A percentile compares a stretch with the other conserved stretches of the same genome.
These are phyloP conservation scores for Hymenoscyphus fraxineus DNA, from an alignment of 2,329 filamentous ascomycete species.

Conservation along the genomic window DNA sequence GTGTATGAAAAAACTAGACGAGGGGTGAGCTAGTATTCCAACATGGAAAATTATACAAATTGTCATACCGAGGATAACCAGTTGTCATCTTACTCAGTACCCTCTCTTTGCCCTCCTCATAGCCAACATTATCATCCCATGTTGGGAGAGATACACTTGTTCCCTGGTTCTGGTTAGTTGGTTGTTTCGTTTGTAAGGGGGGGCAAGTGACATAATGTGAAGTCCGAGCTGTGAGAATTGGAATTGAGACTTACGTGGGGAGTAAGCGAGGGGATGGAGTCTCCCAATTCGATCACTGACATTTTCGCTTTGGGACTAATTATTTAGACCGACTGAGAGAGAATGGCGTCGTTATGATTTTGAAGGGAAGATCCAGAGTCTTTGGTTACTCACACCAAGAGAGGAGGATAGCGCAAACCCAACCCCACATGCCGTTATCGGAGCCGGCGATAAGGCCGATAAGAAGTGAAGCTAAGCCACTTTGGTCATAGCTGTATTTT, in stretches of 20 bases:
- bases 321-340: background rate
- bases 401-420: background rate
- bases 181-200: background rate
- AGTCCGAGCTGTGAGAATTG: background rate
- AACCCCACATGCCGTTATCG: background rate
- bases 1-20: constrained; percentile 81
- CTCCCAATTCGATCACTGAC: constrained; percentile 35
- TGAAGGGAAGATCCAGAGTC: background rate
- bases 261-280: constrained; percentile 35
- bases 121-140: constrained; percentile 86
- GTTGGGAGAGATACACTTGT: constrained; percentile 94
- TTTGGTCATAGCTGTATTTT: background rate
- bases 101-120: constrained; percentile 88
- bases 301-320: constrained; percentile 22
- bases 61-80: constrained; percentile 76
- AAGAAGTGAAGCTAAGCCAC: background rate
- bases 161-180: constrained; percentile 55
- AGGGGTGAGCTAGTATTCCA: constrained; percentile 22
- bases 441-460: background rate
- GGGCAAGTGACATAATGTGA: background rate
- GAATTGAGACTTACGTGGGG: constrained; percentile 33
- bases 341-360: background rate
- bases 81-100: constrained; percentile 81
- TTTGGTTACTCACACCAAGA: background rate
- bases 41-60: background rate